Percentiles rank a stretch among this genome's conserved stretches.
phyloP scores from a whole-genome alignment of 176 grass and related monocot species.

The Oryza meyeriana region DNA sequence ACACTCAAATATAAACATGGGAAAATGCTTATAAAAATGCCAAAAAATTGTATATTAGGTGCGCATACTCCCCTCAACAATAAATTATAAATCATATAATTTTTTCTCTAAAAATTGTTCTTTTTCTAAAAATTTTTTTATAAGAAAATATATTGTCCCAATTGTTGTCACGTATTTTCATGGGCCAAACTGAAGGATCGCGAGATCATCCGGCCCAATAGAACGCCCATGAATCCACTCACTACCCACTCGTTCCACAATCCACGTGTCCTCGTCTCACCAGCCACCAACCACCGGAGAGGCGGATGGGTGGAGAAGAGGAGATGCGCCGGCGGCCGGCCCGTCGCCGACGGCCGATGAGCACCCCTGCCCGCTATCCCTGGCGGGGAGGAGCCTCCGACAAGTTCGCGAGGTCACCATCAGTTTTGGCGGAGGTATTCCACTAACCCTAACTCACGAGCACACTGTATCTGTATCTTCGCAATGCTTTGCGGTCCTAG shows the following conservation, averaged over 20 bases:
- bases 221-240: background rate
- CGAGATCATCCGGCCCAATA: background rate
- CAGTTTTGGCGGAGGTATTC: background rate
- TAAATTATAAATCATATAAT: too few species aligned
- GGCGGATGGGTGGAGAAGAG: background rate
- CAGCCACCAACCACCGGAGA: background rate
- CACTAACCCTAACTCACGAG: background rate
- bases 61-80: too few species aligned
- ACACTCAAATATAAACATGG: background rate
- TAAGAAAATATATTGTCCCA: too few species aligned
- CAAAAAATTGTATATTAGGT: too few species aligned
- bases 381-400: background rate
- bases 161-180: background rate
- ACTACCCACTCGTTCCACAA: background rate
- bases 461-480: background rate
- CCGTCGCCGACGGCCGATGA: background rate
- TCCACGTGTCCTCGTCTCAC: background rate
- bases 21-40: background rate
- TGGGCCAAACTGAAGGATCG: background rate
- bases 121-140: too few species aligned
- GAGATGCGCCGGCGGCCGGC: too few species aligned
- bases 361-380: background rate
- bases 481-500: background rate
- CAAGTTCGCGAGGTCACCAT: background rate
- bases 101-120: too few species aligned